Base-by-base conservation (phyloP, 352 stramenopile genomes). In the Phytophthora meadii region DNA sequence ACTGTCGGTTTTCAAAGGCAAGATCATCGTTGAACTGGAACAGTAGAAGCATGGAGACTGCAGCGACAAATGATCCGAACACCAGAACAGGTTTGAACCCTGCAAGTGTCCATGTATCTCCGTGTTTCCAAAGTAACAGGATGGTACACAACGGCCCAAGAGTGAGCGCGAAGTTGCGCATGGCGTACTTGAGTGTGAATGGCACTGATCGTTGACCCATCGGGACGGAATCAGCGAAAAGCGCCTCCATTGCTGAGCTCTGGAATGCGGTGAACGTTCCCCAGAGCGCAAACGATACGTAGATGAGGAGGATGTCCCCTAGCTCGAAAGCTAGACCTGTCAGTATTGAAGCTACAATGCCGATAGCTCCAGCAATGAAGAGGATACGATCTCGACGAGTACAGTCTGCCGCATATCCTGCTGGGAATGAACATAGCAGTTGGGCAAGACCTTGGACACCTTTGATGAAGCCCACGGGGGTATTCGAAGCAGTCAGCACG, bases 221-320 rank as follows among this genome's bases (percentile, higher is more conserved):
- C 7, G 82, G 81, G 28, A 96, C 77, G 0, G 88, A 96, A 61
- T 97, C 90, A 7, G 88, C 87, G 48, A 97, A 95, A 0, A 97
- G 61, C 2, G 91, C 89, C 42, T 95, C 85, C 53, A 90, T 72
- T 0, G 85, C 76, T 3, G 90, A 88, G 58, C 84, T 85, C 34
- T 90, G 80, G 42, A 96, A 77, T 4, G 89, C 87, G 19, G 76
- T 69, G 63, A 94, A 95, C n/a, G 79, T 54, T 15, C 91, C 91
- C 86, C 89, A 97, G 3, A 96, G 49, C 5, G 56, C 77, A 60
- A 96, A 92, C 8, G 82, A 68, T 4, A 79, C 34, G 57, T 90
- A 91, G 25, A 95, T 77, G 17, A 87, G 65, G 40, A 55, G 42
- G 25, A 92, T 65, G 28, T 74, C 53, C 0, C 61, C 71, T 12